A percentile compares a stretch with the other conserved stretches of the same genome.
Evolutionary conservation across 2,329 filamentous ascomycete genomes (phyloP).

Genomic region (Trichoderma oligosporum): DNA sequence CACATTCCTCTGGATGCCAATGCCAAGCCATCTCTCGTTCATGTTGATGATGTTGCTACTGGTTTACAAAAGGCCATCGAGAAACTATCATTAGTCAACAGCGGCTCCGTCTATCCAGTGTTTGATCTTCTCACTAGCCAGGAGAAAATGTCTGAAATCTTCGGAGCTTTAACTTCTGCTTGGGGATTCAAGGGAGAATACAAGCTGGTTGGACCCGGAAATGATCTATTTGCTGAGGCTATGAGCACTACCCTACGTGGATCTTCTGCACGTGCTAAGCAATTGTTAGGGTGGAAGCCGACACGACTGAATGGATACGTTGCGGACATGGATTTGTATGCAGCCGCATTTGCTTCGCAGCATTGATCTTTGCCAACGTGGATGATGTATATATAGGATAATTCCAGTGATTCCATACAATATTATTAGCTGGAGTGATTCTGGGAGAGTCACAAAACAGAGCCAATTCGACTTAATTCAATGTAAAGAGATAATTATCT

Average conservation of each 20-base stretch:
- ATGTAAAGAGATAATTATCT: neutral
- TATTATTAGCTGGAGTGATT: neutral
- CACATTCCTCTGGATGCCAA: slow-evolving; percentile 11
- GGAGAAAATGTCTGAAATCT: slow-evolving; percentile 20
- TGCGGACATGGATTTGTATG: slow-evolving; percentile 18
- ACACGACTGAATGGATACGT: slow-evolving; percentile 15
- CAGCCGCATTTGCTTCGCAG: slow-evolving; percentile 20
- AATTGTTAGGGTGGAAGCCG: slow-evolving; percentile 20
- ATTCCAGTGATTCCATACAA: neutral
- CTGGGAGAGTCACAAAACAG: neutral
- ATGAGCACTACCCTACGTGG: slow-evolving; percentile 21
- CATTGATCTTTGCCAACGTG: neutral
- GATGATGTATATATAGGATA: too few relatives aligned
- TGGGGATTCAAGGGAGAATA: slow-evolving; percentile 16
- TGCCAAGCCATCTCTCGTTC: slow-evolving; percentile 6
- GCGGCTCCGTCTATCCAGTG: slow-evolving; percentile 17
- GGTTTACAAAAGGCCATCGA: slow-evolving; percentile 19
- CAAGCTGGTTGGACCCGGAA: slow-evolving; percentile 14
- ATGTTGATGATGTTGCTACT: slow-evolving; percentile 16
- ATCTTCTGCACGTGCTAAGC: slow-evolving; percentile 19
- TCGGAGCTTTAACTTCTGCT: slow-evolving; percentile 1
- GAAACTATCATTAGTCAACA: slow-evolving; percentile 16
- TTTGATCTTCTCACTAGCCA: slow-evolving; percentile 21
- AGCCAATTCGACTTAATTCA: neutral
- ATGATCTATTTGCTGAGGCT: slow-evolving; percentile 17